Percentiles rank a stretch among this genome's conserved stretches.
Conservation (phyloP, 208 protist genomes). For the Crithidia expoeki region DNA sequence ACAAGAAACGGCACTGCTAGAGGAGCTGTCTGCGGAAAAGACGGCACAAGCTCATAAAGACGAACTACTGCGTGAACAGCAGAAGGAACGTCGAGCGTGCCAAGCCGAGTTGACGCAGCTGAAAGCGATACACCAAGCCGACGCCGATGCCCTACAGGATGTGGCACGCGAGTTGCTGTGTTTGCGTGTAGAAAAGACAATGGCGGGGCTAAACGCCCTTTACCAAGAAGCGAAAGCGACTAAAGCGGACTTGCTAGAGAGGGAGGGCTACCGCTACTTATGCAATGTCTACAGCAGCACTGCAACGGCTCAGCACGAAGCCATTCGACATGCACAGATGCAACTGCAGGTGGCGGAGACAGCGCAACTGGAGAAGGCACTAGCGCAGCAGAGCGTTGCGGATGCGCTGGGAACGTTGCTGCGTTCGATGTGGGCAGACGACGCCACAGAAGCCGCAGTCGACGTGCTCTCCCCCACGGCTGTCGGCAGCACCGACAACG, state of each 20-base stretch:
- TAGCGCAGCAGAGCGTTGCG: conserved; percentile 22
- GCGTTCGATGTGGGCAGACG: conserved; percentile 47
- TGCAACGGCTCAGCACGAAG: conserved; percentile 22
- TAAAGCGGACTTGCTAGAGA: conserved; percentile 44
- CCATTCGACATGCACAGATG: conserved; percentile 22
- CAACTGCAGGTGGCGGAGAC: conserved; percentile 37
- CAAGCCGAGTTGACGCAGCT: conserved; percentile 34
- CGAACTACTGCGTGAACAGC: conserved; percentile 21
- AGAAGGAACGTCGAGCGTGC: conserved; percentile 21
- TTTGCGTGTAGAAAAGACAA: conserved; percentile 40
- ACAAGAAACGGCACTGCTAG: neutral
- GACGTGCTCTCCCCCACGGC: neutral
- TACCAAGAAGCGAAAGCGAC: conserved; percentile 35
- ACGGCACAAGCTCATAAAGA: conserved; percentile 2
- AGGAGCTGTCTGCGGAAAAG: conserved; percentile 5
- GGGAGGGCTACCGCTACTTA: conserved; percentile 30
- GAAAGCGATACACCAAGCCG: conserved; percentile 18
- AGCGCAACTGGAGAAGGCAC: conserved; percentile 28
- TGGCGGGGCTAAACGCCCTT: conserved; percentile 32
- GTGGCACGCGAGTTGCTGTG: conserved; percentile 43
- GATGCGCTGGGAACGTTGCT: conserved; percentile 40
- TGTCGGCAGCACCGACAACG: neutral
- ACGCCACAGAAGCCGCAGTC: conserved; percentile 21
- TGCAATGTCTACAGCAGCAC: neutral
- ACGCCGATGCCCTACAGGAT: conserved; percentile 24